phyloP scores from a whole-genome alignment of 2,329 filamentous ascomycete genomes.

The Calonectria fujianensis region DNA sequence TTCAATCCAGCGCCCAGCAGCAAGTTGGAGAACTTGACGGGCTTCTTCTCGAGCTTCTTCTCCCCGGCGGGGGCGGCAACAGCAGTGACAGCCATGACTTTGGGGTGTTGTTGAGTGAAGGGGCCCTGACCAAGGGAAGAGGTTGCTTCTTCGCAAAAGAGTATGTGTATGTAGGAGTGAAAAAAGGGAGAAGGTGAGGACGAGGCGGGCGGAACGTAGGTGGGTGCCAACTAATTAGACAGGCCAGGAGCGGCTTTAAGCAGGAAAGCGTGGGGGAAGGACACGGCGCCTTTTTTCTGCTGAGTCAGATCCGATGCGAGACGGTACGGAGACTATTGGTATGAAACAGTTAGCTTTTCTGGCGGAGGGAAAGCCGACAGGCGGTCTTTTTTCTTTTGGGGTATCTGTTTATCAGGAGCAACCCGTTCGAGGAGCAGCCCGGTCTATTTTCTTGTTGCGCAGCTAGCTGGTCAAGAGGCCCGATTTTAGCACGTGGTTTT shows the following conservation, averaged over 20 bases:
- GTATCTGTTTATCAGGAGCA: constrained; percentile 27
- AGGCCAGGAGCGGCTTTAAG: constrained; percentile 36
- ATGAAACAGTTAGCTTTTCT: constrained; percentile 29
- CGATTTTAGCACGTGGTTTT: constrained; percentile 33
- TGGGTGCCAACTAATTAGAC: constrained; percentile 26
- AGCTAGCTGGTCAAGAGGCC: constrained; percentile 4
- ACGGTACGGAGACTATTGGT: constrained; percentile 9
- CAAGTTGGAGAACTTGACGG: constrained; percentile 99
- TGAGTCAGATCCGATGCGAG: constrained; percentile 39
- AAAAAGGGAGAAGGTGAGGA: constrained; percentile 37
- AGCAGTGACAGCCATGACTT: constrained; percentile 78
- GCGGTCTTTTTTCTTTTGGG: constrained; percentile 15
- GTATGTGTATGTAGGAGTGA: constrained; percentile 43
- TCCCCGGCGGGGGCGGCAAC: constrained; percentile 70
- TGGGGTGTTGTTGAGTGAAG: constrained; percentile 69
- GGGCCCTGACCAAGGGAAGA: constrained; percentile 99
- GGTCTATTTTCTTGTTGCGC: constrained; percentile 22
- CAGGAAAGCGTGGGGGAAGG: constrained; percentile 48
- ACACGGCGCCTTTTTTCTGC: constrained; percentile 20
- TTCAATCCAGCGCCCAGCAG: constrained; percentile 95
- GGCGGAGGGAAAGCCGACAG: constrained; percentile 39
- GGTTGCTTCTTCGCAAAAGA: constrained; percentile 86
- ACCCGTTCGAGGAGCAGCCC: constrained; percentile 24
- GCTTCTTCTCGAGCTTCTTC: constrained; percentile 93
- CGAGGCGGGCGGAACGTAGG: constrained; percentile 37